Evolutionary conservation across 768 basidiomycete genomes (phyloP), one percentile per base, ranked within the genome.

Genomic region (Austroboletus eburneus): DNA sequence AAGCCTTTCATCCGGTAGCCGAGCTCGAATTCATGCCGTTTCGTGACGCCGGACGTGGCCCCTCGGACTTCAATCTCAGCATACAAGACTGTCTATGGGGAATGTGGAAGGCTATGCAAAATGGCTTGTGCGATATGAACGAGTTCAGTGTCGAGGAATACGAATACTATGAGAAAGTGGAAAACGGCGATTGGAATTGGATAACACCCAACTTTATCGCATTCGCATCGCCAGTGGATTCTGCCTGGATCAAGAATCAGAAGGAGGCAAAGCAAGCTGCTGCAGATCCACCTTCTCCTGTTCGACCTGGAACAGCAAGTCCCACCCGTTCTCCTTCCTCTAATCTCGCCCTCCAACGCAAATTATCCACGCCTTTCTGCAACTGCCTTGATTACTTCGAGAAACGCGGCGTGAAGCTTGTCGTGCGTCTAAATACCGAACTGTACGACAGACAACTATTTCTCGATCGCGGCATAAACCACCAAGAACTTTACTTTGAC

Each of bases 111-210:
- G 86, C 85, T 1, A 87, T 89, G 77, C 87, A 95, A 69, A 88
- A 94, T 51, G 84, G 87, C 12, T 75, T 99, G 1, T 91, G 89
- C 68, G 95, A 97, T 57, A 85, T 95, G 77, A 89, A 91, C 62
- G 88, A 90, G 55, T 97, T 98, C 68, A 87, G 83, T 59, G 80
- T 92, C 37, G 86, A 88, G 50, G 92, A 94, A 52, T 97, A 98
- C 63, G 91, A 93, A 65, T 86, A 73, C 63, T 95, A 93, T 64
- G 94, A 97, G 64, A 93, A 93, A 68, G 92, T 94, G 35, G 91
- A 92, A 68, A 91, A 92, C 59, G 88, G 90, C 13, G 92, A 94
- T 65, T 93, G 91, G 87, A 95, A 95, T 60, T 94, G 90, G 90
- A 76, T 92, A 68, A 91, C 90, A 0, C 89, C 90, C 2, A 79